Percentiles rank a stretch among this genome's conserved stretches.
Conservation (phyloP, 148 eudicot genomes). For the Vaccinium corymbosum region DNA sequence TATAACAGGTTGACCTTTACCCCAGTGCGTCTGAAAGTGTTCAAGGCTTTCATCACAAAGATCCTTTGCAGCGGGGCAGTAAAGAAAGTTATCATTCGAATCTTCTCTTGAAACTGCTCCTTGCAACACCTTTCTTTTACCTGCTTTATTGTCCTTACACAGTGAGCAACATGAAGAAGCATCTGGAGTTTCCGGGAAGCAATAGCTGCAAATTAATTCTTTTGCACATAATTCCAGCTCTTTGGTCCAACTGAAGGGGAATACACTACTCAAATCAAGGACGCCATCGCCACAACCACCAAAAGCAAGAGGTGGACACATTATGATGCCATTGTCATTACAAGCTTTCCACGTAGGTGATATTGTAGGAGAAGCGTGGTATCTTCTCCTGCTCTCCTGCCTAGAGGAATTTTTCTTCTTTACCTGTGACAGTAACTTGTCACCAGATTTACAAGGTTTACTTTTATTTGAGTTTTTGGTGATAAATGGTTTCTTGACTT, state of each 20-base stretch:
- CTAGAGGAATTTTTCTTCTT: constrained; percentile 16
- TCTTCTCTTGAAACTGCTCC: constrained; percentile 50
- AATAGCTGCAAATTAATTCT: constrained; percentile 38
- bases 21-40: constrained; percentile 91
- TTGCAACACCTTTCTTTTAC: constrained; percentile 28
- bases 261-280: constrained; percentile 62
- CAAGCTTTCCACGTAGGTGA: constrained; percentile 35
- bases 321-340: constrained; percentile 41
- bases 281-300: constrained; percentile 72
- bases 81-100: constrained; percentile 55
- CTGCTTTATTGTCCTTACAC: constrained; percentile 37
- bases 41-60: constrained; percentile 41
- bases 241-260: constrained; percentile 59
- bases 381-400: constrained; percentile 15
- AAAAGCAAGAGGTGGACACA: constrained; percentile 61
- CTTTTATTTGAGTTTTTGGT: constrained; percentile 20
- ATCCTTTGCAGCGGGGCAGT: constrained; percentile 47
- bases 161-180: constrained; percentile 38
- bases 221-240: constrained; percentile 64
- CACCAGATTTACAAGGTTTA: constrained; percentile 28
- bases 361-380: constrained; percentile 27
- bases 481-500: constrained; percentile 15
- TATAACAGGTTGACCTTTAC: constrained; percentile 77
- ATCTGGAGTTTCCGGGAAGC: constrained; percentile 37
- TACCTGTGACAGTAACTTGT: constrained; percentile 20